Percentiles rank a stretch among this genome's conserved stretches.
Evolutionary conservation across 805 yeast species (phyloP).

Genomic region (Nakazawaea sp.): DNA sequence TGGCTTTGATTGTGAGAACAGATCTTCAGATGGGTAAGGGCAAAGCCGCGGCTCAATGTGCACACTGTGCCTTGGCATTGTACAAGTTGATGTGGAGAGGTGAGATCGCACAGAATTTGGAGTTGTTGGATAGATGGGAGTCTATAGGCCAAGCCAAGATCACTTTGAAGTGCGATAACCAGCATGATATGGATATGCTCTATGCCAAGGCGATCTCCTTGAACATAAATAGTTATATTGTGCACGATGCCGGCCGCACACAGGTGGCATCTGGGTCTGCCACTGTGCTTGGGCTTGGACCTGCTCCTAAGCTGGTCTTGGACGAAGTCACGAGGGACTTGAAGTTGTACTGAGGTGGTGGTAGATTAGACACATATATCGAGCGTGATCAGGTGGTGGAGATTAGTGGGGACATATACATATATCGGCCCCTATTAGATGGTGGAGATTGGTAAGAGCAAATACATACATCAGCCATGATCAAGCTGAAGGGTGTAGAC

Average conservation of each 20-base stretch:
- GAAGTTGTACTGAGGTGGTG: conserved; percentile 67
- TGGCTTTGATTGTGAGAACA: conserved; percentile 84
- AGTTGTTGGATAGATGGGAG: conserved; percentile 70
- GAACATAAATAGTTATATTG: conserved; percentile 72
- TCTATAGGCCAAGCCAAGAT: conserved; percentile 89
- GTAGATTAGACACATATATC: too few relatives aligned
- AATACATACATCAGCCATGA: too few relatives aligned
- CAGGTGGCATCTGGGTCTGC: conserved; percentile 95
- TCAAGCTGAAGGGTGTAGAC: too few relatives aligned
- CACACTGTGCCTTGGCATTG: conserved; percentile 93
- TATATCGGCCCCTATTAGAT: too few relatives aligned
- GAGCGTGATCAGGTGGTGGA: too few relatives aligned
- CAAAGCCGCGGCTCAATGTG: conserved; percentile 95
- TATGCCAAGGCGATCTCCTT: conserved; percentile 76
- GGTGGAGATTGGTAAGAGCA: too few relatives aligned
- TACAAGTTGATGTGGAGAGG: conserved; percentile 60
- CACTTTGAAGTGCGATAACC: conserved; percentile 64
- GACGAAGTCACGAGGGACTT: conserved; percentile 79
- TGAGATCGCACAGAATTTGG: conserved; percentile 51
- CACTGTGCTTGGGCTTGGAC: conserved; percentile 95
- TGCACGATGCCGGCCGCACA: conserved; percentile 96
- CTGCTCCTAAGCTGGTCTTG: conserved; percentile 78
- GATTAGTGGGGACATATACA: too few relatives aligned
- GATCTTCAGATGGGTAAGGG: conserved; percentile 93
- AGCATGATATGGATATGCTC: conserved; percentile 67